Base-by-base conservation (phyloP, 139 green algal species). In the Picochlorum costavermella region DNA sequence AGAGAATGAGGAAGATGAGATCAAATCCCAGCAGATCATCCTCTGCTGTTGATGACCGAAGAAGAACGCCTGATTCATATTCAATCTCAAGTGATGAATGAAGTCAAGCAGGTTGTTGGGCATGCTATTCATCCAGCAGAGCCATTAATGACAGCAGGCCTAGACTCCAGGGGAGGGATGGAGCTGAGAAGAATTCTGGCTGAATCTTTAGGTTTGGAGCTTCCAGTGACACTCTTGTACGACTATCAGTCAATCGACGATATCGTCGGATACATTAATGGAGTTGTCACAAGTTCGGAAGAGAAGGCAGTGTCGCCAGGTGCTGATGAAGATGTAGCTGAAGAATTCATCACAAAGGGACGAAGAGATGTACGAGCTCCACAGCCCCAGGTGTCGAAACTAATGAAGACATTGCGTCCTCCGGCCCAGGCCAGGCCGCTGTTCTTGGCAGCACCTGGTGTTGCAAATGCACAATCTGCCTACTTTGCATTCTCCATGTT, bases 401-500 rank as follows among this genome's bases (percentile, higher is more conserved):
- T 94, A 67, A 75, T 94, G 26, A 91, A 90, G 75, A 78, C 78
- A 36, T 69, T 95, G 65, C 75, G 86, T 20, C 72, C 37, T 29
- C n/a, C 67, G 37, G 33, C 62, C 16, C n/a, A 56, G n/a, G 20
- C 37, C 9, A 71, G 81, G 20, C 86, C 88, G 17, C 77, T 95
- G 65, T 95, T 95, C 75, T 74, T 95, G 46, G 85, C 88, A 6
- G 88, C 88, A 0, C 88, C 88, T 2, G 88, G 88, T n/a, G 88
- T 95, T 23, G 88, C 88, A 37, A 95, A 95, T 61, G 88, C 85
- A 2, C 88, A 95, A 76, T 80, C 72, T 2, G 85, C 85, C 11
- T 92, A 90, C 75, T 90, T 91, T 65, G 69, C 61, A 51, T 90
- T 90, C 67, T 74, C 60, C 6, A 56, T 65, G 60, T 81, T 81